Evolutionary conservation across 139 green algal genomes (phyloP).

Genomic region (Mesostigma viride): DNA sequence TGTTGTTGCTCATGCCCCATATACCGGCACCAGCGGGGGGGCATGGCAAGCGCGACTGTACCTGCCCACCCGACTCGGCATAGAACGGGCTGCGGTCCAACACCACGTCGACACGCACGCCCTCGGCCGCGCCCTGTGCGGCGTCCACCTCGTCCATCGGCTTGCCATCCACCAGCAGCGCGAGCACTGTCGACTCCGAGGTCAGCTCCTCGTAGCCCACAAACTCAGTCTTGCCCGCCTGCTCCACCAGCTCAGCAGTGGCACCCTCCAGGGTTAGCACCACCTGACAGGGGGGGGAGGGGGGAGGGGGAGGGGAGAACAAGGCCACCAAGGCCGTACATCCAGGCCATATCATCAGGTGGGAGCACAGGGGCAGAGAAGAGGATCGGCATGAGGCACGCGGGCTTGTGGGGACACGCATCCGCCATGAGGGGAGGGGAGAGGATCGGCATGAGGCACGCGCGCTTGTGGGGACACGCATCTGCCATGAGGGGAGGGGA

Average conservation of each 20-base stretch:
- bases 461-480: no score
- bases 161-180: conserved; percentile 51
- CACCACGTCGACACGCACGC: conserved; percentile 48
- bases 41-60: no score
- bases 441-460: no score
- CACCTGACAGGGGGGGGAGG: conserved; percentile 18
- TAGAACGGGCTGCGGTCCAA: conserved; percentile 77
- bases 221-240: conserved; percentile 47
- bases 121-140: conserved; percentile 20
- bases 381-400: no score
- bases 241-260: conserved; percentile 34
- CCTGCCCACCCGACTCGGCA: conserved; percentile 71
- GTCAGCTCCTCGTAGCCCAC: conserved; percentile 32
- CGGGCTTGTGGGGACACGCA: no score
- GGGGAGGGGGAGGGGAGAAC: not conserved
- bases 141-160: conserved; percentile 38
- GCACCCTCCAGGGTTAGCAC: conserved; percentile 49
- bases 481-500: no score
- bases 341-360: not conserved
- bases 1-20: not conserved
- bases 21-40: no score
- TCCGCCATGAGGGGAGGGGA: no score
- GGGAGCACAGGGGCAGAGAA: not conserved
- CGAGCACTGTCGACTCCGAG: conserved; percentile 33
- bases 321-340: not conserved